Evolutionary conservation across 768 basidiomycete genomes (phyloP).

Genomic region (Amanita exitialis): DNA sequence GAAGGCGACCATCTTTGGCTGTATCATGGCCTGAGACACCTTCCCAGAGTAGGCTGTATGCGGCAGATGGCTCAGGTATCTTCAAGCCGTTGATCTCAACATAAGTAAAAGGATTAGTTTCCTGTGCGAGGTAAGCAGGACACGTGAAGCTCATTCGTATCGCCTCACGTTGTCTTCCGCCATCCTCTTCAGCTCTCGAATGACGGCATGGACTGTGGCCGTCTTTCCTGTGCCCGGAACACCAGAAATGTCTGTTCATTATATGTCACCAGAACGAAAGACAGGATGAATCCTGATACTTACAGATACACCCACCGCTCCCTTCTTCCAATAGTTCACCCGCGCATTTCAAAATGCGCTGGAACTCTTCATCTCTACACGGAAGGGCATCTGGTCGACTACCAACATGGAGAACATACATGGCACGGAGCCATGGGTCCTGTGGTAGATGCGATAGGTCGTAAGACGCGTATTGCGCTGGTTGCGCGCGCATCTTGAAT

Average conservation of each 20-base stretch:
- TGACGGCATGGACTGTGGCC: slow-evolving; percentile 90
- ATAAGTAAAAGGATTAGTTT: slow-evolving; percentile 90
- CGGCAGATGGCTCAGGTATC: slow-evolving; percentile 87
- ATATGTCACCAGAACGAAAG: not conserved
- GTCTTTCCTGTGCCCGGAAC: slow-evolving; percentile 99
- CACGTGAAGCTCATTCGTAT: not conserved
- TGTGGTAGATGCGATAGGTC: slow-evolving; percentile 46
- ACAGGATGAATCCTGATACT: slow-evolving; percentile 19
- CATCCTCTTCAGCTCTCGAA: slow-evolving; percentile 84
- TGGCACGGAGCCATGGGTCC: slow-evolving; percentile 80
- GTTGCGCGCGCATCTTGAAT: slow-evolving; percentile 20
- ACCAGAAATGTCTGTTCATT: slow-evolving; percentile 80
- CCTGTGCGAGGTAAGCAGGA: slow-evolving; percentile 32
- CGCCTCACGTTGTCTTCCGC: slow-evolving; percentile 64
- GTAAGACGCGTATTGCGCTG: slow-evolving; percentile 18
- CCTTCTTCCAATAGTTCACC: slow-evolving; percentile 86
- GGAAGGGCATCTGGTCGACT: slow-evolving; percentile 85
- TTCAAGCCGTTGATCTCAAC: slow-evolving; percentile 96
- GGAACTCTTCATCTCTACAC: slow-evolving; percentile 82
- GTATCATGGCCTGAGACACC: slow-evolving; percentile 77
- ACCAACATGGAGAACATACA: slow-evolving; percentile 89
- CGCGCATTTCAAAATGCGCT: slow-evolving; percentile 61
- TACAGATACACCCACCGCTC: slow-evolving; percentile 92
- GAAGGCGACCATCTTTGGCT: slow-evolving; percentile 49
- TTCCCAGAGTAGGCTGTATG: slow-evolving; percentile 90